phyloP scores from a whole-genome alignment of 805 yeast genomes.

The Candida germanica region DNA sequence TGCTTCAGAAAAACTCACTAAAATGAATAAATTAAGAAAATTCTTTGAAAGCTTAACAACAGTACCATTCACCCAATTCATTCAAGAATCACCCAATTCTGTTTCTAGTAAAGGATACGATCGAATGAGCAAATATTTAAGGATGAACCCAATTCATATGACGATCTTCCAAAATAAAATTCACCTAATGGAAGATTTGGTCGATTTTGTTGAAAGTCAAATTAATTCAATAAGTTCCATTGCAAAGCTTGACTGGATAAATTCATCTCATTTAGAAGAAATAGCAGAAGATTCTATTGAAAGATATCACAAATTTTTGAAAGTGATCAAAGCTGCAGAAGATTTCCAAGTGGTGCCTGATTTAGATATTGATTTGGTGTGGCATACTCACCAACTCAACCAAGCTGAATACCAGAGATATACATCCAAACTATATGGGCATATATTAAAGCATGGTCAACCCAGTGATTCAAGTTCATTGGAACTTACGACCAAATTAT shows the following conservation, averaged over 20 bases:
- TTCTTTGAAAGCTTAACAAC: constrained; percentile 1
- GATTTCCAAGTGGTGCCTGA: constrained; percentile 18
- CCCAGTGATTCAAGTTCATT: constrained; percentile 20
- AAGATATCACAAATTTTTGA: constrained; percentile 19
- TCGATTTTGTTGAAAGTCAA: constrained; percentile 22
- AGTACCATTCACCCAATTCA: constrained; percentile 1
- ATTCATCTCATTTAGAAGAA: constrained; percentile 12
- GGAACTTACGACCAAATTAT: constrained; percentile 16
- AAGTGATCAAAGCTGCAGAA: constrained; percentile 5
- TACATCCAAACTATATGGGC: constrained; percentile 4
- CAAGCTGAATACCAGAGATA: constrained; percentile 5
- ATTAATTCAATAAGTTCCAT: constrained; percentile 21
- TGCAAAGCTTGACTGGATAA: constrained; percentile 19
- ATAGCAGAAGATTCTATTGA: constrained; percentile 14
- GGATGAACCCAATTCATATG: constrained; percentile 7
- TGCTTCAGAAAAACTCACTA: not conserved
- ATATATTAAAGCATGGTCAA: constrained; percentile 13
- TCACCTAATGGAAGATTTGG: constrained; percentile 20
- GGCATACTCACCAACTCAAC: constrained; percentile 27
- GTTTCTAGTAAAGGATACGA: constrained; percentile 2
- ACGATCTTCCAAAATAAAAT: constrained; percentile 4
- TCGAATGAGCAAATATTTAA: constrained; percentile 5
- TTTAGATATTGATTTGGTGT: constrained; percentile 24
- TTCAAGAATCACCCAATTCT: not conserved
- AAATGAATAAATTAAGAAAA: not conserved